Conservation (phyloP, 208 protist genomes). For the Borovskyia barvae region DNA sequence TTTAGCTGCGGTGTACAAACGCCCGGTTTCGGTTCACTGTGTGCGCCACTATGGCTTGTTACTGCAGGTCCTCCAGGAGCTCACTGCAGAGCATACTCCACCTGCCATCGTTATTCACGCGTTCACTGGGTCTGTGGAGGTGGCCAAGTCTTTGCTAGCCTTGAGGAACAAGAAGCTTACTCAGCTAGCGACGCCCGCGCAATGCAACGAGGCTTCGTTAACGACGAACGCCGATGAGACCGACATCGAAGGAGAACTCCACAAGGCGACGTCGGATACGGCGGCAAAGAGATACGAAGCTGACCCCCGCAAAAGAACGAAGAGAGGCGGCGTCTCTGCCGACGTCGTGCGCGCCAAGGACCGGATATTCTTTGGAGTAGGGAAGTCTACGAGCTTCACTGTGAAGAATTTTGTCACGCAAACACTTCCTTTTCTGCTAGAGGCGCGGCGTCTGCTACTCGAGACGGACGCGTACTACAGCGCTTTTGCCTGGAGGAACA, state of each 20-base stretch:
- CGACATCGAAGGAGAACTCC: background rate
- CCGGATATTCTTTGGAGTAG: constrained; percentile 67
- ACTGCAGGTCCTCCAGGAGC: constrained; percentile 39
- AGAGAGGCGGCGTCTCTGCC: background rate
- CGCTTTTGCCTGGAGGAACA: background rate
- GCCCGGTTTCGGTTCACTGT: constrained; percentile 80
- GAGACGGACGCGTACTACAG: constrained; percentile 67
- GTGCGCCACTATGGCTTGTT: constrained; percentile 72
- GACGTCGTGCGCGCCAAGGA: constrained; percentile 31
- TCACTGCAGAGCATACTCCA: constrained; percentile 44
- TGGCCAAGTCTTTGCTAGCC: constrained; percentile 61
- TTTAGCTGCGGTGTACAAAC: constrained; percentile 51
- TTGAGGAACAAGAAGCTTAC: constrained; percentile 48
- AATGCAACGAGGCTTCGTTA: background rate
- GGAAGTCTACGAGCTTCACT: constrained; percentile 46
- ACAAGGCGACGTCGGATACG: background rate
- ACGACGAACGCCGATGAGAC: background rate
- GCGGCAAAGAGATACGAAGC: background rate
- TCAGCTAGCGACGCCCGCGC: background rate
- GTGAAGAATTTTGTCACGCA: constrained; percentile 49
- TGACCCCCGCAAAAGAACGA: background rate
- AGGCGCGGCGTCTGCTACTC: constrained; percentile 36
- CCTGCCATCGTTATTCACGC: constrained; percentile 79
- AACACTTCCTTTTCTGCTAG: constrained; percentile 54
- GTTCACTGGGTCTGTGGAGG: constrained; percentile 70